These are phyloP conservation scores for Dillenia suffruticosa DNA, from an alignment of 164 flowering plant genomes.

Conservation along the genomic window DNA sequence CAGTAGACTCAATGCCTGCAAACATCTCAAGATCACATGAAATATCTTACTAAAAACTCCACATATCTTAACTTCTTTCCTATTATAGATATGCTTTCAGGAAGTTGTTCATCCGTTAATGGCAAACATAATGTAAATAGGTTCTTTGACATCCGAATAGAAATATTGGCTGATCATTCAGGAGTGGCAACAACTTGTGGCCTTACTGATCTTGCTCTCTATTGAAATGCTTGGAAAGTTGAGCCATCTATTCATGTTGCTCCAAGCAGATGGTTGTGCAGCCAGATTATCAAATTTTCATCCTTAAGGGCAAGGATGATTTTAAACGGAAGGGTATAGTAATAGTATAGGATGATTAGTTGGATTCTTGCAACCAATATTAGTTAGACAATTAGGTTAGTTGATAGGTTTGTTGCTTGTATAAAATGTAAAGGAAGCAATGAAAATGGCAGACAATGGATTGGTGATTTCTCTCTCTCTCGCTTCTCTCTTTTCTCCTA, in stretches of 20 bases:
- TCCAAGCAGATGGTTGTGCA: too few species aligned
- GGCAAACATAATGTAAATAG: conserved; percentile 6
- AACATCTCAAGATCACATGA: conserved; percentile 13
- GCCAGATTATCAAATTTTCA: too few species aligned
- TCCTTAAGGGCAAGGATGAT: too few species aligned
- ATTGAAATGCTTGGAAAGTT: conserved; percentile 13
- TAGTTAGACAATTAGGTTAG: too few species aligned
- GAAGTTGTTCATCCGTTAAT: conserved; percentile 8
- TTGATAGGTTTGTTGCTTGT: too few species aligned
- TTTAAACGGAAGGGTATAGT: too few species aligned
- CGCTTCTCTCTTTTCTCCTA: too few species aligned
- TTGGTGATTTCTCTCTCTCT: too few species aligned
- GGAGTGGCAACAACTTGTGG: conserved; percentile 1
- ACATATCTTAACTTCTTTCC: conserved; percentile 8
- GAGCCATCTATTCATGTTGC: conserved; percentile 3
- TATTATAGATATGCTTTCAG: conserved; percentile 8
- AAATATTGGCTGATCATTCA: not conserved
- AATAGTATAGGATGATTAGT: too few species aligned
- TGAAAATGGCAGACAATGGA: too few species aligned
- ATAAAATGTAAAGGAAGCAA: too few species aligned
- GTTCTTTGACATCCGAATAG: conserved; percentile 8
- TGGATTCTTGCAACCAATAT: too few species aligned
- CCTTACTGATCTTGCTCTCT: conserved; percentile 5
- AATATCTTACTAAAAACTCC: conserved; percentile 17
- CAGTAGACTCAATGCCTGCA: conserved; percentile 9